Evolutionary conservation across 345 rosid species (phyloP), one percentile per base, ranked within the genome.

Genomic region (Odontarrhena argentea): DNA sequence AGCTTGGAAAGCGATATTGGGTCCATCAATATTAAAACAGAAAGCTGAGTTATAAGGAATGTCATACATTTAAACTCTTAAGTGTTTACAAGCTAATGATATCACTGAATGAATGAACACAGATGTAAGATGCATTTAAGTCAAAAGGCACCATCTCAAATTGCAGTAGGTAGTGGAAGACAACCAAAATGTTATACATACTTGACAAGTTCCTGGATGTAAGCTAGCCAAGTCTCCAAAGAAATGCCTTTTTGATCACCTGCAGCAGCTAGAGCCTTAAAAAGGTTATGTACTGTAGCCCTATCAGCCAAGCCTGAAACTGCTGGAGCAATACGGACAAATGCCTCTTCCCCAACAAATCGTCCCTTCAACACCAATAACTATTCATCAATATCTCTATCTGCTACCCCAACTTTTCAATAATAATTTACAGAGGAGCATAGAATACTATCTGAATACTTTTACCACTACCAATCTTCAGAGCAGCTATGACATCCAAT

Each of bases 231-330:
- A 63, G 78, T 61, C 68, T 78, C 79, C 81, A 90, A 73, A 35
- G 97, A 88, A 74, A 94, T 74, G 71, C 97, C 97, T 54, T 73
- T 71, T 58, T 77, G 77, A 73, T 74, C 82, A 61, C 83, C 82
- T 36, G 65, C 58, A 61, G 48, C 13, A 70, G 83, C 82, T 70
- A 94, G 92, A 37, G 89, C 88, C 86, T 84, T 79, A 80, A 84
- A 94, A 67, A 94, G 94, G 78, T 81, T 88, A 76, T 90, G 89
- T 48, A 79, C 97, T 65, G 97, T 94, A 38, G 82, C 78, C 64
- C 74, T 84, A 82, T 94, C 97, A 74, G 99, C 97, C 60, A 90
- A 81, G 59, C 96, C 99, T 45, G 97, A 78, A 67, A 94, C 15
- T 43, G 97, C 91, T 57, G 99, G 89, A 78, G 96, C 83, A 59